Percentiles rank a stretch among this genome's conserved stretches.
These are phyloP conservation scores for Cordyceps cateniannulata DNA, from an alignment of 2,329 filamentous ascomycete genomes.

Conservation along the genomic window DNA sequence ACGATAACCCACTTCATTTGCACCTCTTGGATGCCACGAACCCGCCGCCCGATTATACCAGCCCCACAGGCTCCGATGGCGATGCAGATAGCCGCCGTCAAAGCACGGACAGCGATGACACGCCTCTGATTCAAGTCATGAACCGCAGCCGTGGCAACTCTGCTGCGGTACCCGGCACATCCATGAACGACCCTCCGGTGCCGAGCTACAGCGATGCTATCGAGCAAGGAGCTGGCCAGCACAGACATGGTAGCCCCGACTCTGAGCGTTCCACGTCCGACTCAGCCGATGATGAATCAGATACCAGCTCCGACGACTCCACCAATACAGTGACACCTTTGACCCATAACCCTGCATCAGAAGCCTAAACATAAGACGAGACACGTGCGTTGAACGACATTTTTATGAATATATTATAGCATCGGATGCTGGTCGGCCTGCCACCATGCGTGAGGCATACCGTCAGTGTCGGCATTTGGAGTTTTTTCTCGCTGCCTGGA, in stretches of 20 bases:
- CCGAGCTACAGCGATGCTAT: slow-evolving; percentile 78
- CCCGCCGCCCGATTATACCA: slow-evolving; percentile 67
- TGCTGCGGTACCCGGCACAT: slow-evolving; percentile 24
- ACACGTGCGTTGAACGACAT: not conserved
- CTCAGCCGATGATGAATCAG: not conserved
- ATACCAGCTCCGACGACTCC: slow-evolving; percentile 6
- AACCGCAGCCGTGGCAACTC: slow-evolving; percentile 47
- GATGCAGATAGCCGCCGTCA: slow-evolving; percentile 41
- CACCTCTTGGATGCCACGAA: slow-evolving; percentile 50
- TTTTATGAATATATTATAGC: slow-evolving; percentile 10
- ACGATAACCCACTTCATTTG: slow-evolving; percentile 32
- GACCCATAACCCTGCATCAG: not conserved
- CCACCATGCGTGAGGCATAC: not conserved
- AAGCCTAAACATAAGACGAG: not conserved
- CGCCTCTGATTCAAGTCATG: slow-evolving; percentile 44
- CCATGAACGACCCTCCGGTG: slow-evolving; percentile 54
- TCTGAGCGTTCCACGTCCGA: slow-evolving; percentile 1
- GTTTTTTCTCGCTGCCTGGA: not conserved
- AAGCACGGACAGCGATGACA: slow-evolving; percentile 52
- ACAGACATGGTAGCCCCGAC: slow-evolving; percentile 2
- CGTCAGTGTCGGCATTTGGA: not conserved
- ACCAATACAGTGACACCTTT: slow-evolving; percentile 9
- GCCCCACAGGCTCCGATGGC: slow-evolving; percentile 52
- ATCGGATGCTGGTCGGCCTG: not conserved
- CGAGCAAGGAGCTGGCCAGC: slow-evolving; percentile 35